A percentile compares a stretch with the other conserved stretches of the same genome.
Conservation (phyloP, 1,284 basidiomycete species). For the Melampsora americana region DNA sequence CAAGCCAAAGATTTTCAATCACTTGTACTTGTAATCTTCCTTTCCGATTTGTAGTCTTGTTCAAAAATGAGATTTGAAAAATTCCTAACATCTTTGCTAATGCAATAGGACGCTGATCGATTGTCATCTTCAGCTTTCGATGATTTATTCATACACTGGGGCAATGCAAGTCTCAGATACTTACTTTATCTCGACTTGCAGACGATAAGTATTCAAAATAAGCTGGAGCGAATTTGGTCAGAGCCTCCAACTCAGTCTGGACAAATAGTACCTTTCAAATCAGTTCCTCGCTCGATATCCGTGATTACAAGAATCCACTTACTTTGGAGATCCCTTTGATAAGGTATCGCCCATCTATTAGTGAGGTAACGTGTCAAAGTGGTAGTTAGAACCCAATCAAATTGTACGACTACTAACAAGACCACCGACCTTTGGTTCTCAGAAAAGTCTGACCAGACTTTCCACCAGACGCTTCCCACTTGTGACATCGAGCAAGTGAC, state of each 20-base stretch:
- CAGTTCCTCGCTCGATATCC: not conserved
- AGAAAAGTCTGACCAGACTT: slow-evolving; percentile 96
- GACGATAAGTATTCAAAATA: slow-evolving; percentile 94
- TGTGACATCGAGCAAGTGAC: slow-evolving; percentile 86
- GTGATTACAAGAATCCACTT: not conserved
- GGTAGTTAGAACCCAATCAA: not conserved
- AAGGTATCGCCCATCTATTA: slow-evolving; percentile 89
- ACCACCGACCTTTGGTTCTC: slow-evolving; percentile 74
- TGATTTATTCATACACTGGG: not conserved
- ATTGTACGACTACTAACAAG: not conserved
- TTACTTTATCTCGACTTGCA: slow-evolving; percentile 39
- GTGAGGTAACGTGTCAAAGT: not conserved
- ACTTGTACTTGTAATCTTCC: slow-evolving; percentile 93
- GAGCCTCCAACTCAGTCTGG: slow-evolving; percentile 75
- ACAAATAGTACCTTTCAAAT: not conserved
- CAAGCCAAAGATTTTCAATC: slow-evolving; percentile 75
- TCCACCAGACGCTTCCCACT: slow-evolving; percentile 92
- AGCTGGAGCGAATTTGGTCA: slow-evolving; percentile 93
- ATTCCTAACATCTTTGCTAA: slow-evolving; percentile 97
- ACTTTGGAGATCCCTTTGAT: slow-evolving; percentile 90
- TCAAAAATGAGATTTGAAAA: slow-evolving; percentile 89
- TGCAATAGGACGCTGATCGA: slow-evolving; percentile 74
- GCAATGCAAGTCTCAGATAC: not conserved
- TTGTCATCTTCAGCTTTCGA: not conserved
- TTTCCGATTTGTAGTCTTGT: slow-evolving; percentile 70